A percentile compares a stretch with the other conserved stretches of the same genome.
phyloP scores from a whole-genome alignment of 108 stramenopile genomes.

The Stephanodiscus triporus region DNA sequence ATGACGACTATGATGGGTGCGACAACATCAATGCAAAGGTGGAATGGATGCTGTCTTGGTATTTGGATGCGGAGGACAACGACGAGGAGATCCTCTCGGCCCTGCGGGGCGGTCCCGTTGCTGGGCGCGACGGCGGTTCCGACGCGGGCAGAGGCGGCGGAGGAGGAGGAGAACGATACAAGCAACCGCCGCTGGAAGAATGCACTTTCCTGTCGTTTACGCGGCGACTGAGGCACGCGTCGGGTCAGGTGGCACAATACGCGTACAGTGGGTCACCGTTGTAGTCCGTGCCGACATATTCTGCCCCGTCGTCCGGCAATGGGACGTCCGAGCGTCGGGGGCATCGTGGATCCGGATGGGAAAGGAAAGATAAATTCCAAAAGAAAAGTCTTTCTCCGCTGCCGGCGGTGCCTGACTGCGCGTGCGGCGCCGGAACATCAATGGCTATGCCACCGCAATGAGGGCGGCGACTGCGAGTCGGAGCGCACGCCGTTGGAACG shows the following conservation, averaged over 20 bases:
- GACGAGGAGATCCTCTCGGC: conserved; percentile 76
- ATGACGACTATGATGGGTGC: conserved; percentile 59
- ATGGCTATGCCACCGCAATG: conserved; percentile 32
- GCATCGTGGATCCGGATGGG: not conserved
- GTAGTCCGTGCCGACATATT: conserved; percentile 76
- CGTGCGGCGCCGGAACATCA: conserved; percentile 63
- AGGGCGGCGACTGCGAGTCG: not conserved
- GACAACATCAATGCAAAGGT: conserved; percentile 67
- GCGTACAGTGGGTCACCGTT: conserved; percentile 77
- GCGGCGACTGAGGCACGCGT: conserved; percentile 66
- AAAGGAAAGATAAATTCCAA: conserved; percentile 13
- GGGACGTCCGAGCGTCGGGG: conserved; percentile 3
- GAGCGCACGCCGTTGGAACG: conserved; percentile 4
- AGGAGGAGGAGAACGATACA: conserved; percentile 67
- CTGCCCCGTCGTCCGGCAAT: not conserved
- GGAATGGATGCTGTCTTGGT: conserved; percentile 74
- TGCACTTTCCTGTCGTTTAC: conserved; percentile 69
- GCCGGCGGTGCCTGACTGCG: conserved; percentile 50
- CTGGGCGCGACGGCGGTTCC: not conserved
- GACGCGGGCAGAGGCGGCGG: not conserved
- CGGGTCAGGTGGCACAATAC: conserved; percentile 80
- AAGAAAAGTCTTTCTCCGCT: conserved; percentile 10
- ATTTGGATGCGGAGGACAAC: conserved; percentile 86
- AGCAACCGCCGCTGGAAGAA: conserved; percentile 72
- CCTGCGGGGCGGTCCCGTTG: conserved; percentile 43